Evolutionary conservation across 2,329 filamentous ascomycete genomes (phyloP).

Genomic region (Xylariaceae sp.): DNA sequence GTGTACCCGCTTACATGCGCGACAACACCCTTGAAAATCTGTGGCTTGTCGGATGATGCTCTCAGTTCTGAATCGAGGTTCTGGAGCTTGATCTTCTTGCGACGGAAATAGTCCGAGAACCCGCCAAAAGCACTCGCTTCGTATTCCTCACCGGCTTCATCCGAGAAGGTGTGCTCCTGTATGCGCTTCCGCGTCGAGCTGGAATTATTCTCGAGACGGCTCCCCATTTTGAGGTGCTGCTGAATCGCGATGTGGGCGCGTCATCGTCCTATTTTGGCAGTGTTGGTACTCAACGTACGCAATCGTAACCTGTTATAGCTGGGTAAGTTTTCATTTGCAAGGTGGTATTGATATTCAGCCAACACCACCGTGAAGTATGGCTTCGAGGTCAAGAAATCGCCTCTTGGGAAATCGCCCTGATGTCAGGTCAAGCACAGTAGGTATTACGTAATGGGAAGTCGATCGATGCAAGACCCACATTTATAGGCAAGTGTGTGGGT

Average conservation of each 20-base stretch:
- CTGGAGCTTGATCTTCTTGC: conserved; percentile 96
- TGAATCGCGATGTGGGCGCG: neutral
- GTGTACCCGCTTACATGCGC: conserved; percentile 95
- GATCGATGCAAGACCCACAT: neutral
- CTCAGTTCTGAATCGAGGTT: conserved; percentile 84
- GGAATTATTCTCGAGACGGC: conserved; percentile 59
- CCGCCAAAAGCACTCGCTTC: conserved; percentile 80
- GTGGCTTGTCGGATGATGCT: conserved; percentile 64
- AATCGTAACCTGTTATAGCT: neutral
- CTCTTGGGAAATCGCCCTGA: neutral
- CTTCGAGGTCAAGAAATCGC: neutral
- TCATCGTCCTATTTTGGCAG: neutral
- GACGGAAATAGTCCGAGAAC: conserved; percentile 84
- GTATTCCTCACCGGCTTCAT: conserved; percentile 89
- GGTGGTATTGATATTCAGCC: neutral
- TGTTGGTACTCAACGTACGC: neutral
- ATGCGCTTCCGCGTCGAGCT: conserved; percentile 57
- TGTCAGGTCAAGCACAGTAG: too few relatives aligned
- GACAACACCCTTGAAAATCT: conserved; percentile 85
- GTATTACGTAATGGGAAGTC: neutral
- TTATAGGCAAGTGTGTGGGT: too few relatives aligned
- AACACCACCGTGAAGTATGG: neutral
- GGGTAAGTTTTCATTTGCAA: neutral
- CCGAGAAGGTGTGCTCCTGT: conserved; percentile 63
- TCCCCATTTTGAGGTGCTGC: conserved; percentile 46